Evolutionary conservation across 1,139 yeast genomes (phyloP), one percentile per base, ranked within the genome.

Genomic region (Yamadazyma dendronema): DNA sequence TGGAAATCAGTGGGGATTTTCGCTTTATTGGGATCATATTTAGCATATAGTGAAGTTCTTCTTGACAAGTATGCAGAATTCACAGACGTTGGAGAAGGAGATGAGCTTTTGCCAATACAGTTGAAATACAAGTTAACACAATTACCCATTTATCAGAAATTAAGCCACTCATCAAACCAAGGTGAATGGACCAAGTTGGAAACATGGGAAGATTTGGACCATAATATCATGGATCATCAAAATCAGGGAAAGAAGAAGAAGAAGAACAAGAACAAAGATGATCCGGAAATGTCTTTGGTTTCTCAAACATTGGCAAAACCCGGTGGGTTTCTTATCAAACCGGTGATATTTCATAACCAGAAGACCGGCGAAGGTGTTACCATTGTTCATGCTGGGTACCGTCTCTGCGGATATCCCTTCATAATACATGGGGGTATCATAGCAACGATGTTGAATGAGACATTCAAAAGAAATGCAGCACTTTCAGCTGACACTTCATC

Each of bases 351-450:
- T 53, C 77, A 79, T 45, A 79, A 85, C 47, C 50, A 62, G 7
- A 64, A 62, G 25, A 74, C 79, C 2, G 70, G 77, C 40, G 83
- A 86, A 42, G 73, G 84, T 0, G 73, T 85, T 0, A 75, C 88
- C 0, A 70, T 84, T 3, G 70, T 87, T 19, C 95, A 88, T 56
- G 72, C 84, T 35, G 97, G 97, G 0, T 79, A 83, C 53, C 74
- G 75, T 44, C 62, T 89, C 26, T 81, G 94, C 33, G 97, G 97
- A 2, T 89, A 84, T 54, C 97, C 97, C 1, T 81, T 86, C 49
- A 65, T 90, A 27, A 75, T 88, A 1, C 97, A 90, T 54, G 97
- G 97, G 3, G 97, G 97, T 0, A 78, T 90, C 30, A 60, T 90
- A 27, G 95, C 95, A 7, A 83, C 95, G 0, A 64, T 90, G 11